These are phyloP conservation scores for Parastagonospora avenae DNA, from an alignment of 2,329 filamentous ascomycete species.

Conservation along the genomic window DNA sequence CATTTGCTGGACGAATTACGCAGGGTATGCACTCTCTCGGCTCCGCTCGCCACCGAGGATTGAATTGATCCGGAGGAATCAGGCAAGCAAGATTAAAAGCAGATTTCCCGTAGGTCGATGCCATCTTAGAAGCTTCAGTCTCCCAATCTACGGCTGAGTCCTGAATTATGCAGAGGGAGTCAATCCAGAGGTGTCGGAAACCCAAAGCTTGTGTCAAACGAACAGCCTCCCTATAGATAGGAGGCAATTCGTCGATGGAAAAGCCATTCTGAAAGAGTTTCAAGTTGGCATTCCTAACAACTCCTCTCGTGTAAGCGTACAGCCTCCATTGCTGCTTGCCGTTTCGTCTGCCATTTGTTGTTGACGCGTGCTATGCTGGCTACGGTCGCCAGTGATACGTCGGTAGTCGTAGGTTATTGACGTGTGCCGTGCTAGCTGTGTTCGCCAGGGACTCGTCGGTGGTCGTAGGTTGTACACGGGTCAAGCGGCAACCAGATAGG, in stretches of 20 bases:
- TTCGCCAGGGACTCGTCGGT: no score
- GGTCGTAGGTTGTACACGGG: no score
- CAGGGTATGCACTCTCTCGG: slow-evolving; percentile 11
- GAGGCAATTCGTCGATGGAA: slow-evolving; percentile 3
- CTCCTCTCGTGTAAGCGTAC: no score
- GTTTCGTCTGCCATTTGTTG: no score
- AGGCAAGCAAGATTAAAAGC: slow-evolving; percentile 12
- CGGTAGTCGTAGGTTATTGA: no score
- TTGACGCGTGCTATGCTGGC: no score
- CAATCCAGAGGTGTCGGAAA: slow-evolving; percentile 28
- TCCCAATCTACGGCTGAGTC: slow-evolving; percentile 14
- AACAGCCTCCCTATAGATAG: slow-evolving; percentile 20
- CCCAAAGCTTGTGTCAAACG: slow-evolving; percentile 11
- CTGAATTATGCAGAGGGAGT: slow-evolving; percentile 26
- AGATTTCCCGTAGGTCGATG: slow-evolving; percentile 15
- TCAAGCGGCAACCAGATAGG: no score
- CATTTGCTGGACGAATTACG: slow-evolving; percentile 3
- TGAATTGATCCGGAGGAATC: slow-evolving; percentile 7
- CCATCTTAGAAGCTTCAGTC: slow-evolving; percentile 14
- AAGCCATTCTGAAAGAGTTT: slow-evolving; percentile 1
- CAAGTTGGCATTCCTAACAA: no score
- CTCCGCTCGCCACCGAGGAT: neutral
- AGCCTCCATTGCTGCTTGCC: no score
- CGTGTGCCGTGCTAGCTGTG: no score
- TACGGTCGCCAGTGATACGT: no score